Conservation (phyloP, 495 filamentous ascomycete genomes). For the Neurospora cerealis region DNA sequence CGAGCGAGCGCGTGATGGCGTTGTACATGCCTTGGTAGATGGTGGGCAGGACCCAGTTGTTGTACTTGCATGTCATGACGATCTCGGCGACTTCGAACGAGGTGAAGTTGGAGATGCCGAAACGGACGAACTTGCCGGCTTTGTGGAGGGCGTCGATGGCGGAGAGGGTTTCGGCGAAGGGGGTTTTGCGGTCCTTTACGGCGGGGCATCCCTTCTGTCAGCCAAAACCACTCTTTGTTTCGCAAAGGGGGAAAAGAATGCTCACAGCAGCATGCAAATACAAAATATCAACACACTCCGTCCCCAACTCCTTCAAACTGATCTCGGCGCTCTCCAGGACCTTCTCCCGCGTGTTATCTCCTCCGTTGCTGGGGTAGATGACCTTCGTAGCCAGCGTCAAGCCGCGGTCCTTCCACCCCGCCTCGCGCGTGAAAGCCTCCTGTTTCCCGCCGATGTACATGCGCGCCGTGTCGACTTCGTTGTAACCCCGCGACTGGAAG, state of each 20-base stretch:
- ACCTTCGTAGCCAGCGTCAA: constrained; percentile 79
- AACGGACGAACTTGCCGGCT: constrained; percentile 73
- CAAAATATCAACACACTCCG: constrained; percentile 74
- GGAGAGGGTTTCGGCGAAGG: constrained; percentile 70
- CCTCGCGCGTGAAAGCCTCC: constrained; percentile 69
- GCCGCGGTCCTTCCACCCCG: constrained; percentile 72
- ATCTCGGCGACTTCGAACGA: constrained; percentile 89
- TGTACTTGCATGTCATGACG: constrained; percentile 68
- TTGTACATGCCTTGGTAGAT: constrained; percentile 64
- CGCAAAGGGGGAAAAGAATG: too few relatives aligned
- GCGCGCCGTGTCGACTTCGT: constrained; percentile 72
- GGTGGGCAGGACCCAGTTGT: constrained; percentile 62
- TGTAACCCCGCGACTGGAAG: constrained; percentile 64
- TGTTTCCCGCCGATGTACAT: constrained; percentile 65
- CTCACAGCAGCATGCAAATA: constrained; percentile 68
- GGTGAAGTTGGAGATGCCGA: constrained; percentile 79
- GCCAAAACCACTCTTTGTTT: too few relatives aligned
- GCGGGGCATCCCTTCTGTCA: too few relatives aligned
- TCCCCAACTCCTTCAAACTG: constrained; percentile 61
- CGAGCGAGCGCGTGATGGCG: constrained; percentile 63
- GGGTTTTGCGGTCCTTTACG: constrained; percentile 63
- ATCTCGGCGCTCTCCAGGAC: constrained; percentile 52
- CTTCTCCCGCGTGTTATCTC: constrained; percentile 47
- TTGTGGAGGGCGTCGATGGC: constrained; percentile 74
- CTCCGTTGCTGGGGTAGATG: constrained; percentile 48